Evolutionary conservation across 2,329 filamentous ascomycete species (phyloP).

Genomic region (Talaromyces sp.): DNA sequence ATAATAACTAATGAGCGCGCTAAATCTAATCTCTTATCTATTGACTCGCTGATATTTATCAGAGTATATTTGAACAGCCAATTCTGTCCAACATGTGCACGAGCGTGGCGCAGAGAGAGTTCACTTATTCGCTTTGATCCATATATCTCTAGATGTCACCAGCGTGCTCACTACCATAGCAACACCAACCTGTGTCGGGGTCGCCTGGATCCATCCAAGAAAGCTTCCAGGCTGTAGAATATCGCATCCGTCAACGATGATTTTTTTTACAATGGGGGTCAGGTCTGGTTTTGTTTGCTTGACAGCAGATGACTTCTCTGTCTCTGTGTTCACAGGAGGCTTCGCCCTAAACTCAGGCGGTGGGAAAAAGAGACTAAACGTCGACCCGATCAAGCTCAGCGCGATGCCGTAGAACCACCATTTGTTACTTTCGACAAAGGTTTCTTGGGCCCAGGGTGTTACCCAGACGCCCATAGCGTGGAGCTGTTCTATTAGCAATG

Average conservation of each 20-base stretch:
- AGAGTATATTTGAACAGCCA: too few relatives aligned
- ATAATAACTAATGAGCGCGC: not conserved
- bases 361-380: conserved; percentile 25
- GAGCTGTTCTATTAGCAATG: conserved; percentile 22
- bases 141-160: conserved; percentile 56
- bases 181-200: conserved; percentile 49
- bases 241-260: conserved; percentile 57
- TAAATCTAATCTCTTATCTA: not conserved
- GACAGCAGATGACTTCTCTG: conserved; percentile 22
- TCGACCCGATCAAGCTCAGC: conserved; percentile 40
- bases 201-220: conserved; percentile 55
- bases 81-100: too few relatives aligned
- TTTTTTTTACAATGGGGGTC: conserved; percentile 37
- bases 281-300: not conserved
- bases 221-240: conserved; percentile 55
- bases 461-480: conserved; percentile 48
- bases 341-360: not conserved
- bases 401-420: conserved; percentile 64
- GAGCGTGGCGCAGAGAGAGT: not conserved
- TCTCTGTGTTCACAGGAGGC: conserved; percentile 11
- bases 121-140: conserved; percentile 34
- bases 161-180: conserved; percentile 59
- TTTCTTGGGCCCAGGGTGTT: conserved; percentile 35
- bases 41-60: too few relatives aligned
- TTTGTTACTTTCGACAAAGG: conserved; percentile 58